A percentile compares a stretch with the other conserved stretches of the same genome.
Evolutionary conservation across 169 alveolate species (phyloP).

Genomic region (Cryptosporidium viatorum): DNA sequence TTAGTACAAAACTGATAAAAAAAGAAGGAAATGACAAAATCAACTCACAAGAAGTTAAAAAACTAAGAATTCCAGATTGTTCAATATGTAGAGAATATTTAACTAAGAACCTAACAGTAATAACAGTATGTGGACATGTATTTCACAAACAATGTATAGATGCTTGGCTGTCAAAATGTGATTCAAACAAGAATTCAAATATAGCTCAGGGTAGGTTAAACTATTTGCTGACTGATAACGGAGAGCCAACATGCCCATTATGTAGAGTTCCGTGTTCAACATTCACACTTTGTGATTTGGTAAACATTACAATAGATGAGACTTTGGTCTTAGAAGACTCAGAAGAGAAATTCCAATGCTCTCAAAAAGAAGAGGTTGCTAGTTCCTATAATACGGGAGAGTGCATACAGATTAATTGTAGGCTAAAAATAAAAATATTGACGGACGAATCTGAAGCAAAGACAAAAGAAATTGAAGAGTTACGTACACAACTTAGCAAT

Average conservation of each 20-base stretch:
- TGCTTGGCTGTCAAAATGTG: slow-evolving; percentile 47
- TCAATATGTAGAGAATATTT: slow-evolving; percentile 63
- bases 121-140: slow-evolving; percentile 71
- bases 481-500: neutral
- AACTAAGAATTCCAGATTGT: slow-evolving; percentile 58
- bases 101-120: slow-evolving; percentile 35
- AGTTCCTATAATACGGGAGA: neutral
- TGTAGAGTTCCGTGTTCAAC: slow-evolving; percentile 60
- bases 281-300: slow-evolving; percentile 59
- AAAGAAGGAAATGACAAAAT: neutral
- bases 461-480: neutral
- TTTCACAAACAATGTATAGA: slow-evolving; percentile 55
- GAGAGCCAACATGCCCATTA: slow-evolving; percentile 67
- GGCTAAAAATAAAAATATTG: neutral
- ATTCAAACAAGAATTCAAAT: slow-evolving; percentile 1
- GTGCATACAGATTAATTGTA: slow-evolving; percentile 23
- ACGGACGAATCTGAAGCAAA: slow-evolving; percentile 3
- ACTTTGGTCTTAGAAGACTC: slow-evolving; percentile 13
- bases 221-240: slow-evolving; percentile 3
- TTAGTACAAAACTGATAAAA: neutral
- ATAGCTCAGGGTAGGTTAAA: slow-evolving; percentile 14
- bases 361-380: neutral
- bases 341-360: slow-evolving; percentile 16
- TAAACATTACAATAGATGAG: slow-evolving; percentile 54
- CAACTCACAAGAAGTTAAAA: neutral